Conservation (phyloP, 1,284 basidiomycete genomes). For the Moesziomyces sp. region DNA sequence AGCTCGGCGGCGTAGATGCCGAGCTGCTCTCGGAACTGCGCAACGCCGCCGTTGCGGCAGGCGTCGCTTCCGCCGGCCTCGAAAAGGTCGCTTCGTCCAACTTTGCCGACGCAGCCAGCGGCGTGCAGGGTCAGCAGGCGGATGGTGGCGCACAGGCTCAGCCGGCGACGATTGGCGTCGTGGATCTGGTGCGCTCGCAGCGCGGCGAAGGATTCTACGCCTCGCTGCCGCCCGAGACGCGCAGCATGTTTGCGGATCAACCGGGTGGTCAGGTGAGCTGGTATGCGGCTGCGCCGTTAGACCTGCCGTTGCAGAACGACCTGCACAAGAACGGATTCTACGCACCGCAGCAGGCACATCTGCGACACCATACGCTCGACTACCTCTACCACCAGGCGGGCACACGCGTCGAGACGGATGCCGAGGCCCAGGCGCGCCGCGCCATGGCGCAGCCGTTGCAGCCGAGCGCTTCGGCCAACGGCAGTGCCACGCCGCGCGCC, state of each 20-base stretch:
- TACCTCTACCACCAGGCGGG: slow-evolving; percentile 45
- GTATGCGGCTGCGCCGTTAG: slow-evolving; percentile 57
- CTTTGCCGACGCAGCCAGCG: slow-evolving; percentile 5
- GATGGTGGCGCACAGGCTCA: slow-evolving; percentile 2
- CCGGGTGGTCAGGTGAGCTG: slow-evolving; percentile 51
- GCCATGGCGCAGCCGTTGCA: slow-evolving; percentile 28
- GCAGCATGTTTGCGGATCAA: slow-evolving; percentile 52
- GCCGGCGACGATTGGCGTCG: slow-evolving; percentile 32
- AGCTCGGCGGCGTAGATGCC: slow-evolving; percentile 36
- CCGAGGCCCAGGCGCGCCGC: slow-evolving; percentile 16
- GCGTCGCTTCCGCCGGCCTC: slow-evolving; percentile 28
- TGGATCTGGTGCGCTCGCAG: slow-evolving; percentile 41
- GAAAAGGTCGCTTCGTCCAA: slow-evolving; percentile 33
- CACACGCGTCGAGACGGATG: slow-evolving; percentile 16
- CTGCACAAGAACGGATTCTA: slow-evolving; percentile 47
- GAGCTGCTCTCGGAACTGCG: slow-evolving; percentile 38
- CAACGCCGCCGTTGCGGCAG: slow-evolving; percentile 39
- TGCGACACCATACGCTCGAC: slow-evolving; percentile 47
- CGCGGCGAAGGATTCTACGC: slow-evolving; percentile 51
- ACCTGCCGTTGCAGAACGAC: slow-evolving; percentile 48
- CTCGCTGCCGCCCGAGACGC: slow-evolving; percentile 46
- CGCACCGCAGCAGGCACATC: slow-evolving; percentile 35
- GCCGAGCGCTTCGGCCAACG: slow-evolving; percentile 35
- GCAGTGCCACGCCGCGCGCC: slow-evolving; percentile 35
- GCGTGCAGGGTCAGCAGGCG: slow-evolving; percentile 1